phyloP scores from a whole-genome alignment of 371 early-diverging fungal species.

The Mucor circinelloides region DNA sequence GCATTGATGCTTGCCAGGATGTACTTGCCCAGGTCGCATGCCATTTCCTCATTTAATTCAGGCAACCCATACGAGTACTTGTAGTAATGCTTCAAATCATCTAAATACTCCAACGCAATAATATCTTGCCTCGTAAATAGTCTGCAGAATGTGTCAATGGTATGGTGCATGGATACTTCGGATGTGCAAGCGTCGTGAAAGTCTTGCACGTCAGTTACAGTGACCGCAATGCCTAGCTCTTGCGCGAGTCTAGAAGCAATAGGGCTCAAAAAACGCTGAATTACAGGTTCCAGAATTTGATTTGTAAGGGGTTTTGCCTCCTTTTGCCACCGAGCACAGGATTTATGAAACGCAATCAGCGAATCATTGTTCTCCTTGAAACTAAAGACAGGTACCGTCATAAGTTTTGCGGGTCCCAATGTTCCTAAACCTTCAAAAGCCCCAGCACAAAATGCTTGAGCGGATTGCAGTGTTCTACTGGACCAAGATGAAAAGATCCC shows the following conservation, averaged over 20 bases:
- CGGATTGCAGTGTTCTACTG: slow-evolving; percentile 19
- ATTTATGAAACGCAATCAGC: slow-evolving; percentile 21
- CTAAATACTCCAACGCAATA: slow-evolving; percentile 30
- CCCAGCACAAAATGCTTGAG: slow-evolving; percentile 15
- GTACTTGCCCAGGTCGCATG: slow-evolving; percentile 30
- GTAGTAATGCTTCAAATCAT: slow-evolving; percentile 41
- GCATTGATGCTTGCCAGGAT: slow-evolving; percentile 24
- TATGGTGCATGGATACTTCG: slow-evolving; percentile 29
- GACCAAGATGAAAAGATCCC: slow-evolving; percentile 14
- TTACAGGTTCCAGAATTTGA: background rate
- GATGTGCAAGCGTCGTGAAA: slow-evolving; percentile 37
- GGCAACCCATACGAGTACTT: slow-evolving; percentile 39
- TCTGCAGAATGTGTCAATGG: slow-evolving; percentile 32
- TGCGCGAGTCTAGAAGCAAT: slow-evolving; percentile 27
- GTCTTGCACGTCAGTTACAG: slow-evolving; percentile 16
- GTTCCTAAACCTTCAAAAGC: slow-evolving; percentile 4
- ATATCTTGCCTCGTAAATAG: slow-evolving; percentile 33
- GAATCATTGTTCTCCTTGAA: slow-evolving; percentile 20
- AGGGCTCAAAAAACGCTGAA: background rate
- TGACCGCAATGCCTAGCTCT: slow-evolving; percentile 17
- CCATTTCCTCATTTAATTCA: slow-evolving; percentile 32
- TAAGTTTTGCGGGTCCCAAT: slow-evolving; percentile 1
- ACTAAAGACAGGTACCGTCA: slow-evolving; percentile 23
- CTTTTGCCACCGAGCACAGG: slow-evolving; percentile 24
- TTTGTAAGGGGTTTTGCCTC: background rate